Conservation (phyloP, 257 asterid species). For the Voacanga thouarsii region DNA sequence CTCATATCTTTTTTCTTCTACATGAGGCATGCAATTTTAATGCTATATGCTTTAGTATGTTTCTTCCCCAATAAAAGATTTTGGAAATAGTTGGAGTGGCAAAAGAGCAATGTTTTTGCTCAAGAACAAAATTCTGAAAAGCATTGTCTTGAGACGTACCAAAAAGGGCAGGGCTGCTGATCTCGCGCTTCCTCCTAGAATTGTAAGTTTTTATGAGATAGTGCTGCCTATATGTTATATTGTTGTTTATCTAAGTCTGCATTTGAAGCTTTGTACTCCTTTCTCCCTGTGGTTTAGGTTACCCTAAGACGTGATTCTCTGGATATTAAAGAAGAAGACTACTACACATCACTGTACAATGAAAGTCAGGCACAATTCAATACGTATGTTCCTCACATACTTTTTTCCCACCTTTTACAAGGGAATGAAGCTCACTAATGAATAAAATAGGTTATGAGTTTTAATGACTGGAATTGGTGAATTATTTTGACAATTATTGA, state of each 20-base stretch:
- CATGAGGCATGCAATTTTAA: background rate
- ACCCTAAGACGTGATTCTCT: slow-evolving; percentile 69
- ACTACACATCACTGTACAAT: slow-evolving; percentile 74
- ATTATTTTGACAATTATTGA: background rate
- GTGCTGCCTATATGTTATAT: slow-evolving; percentile 1
- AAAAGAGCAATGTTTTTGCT: slow-evolving; percentile 81
- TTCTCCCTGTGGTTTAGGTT: slow-evolving; percentile 44
- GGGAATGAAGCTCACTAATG: background rate
- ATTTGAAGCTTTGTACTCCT: slow-evolving; percentile 6
- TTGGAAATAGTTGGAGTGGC: slow-evolving; percentile 47
- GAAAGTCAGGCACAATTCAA: slow-evolving; percentile 91
- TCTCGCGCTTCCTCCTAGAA: slow-evolving; percentile 91
- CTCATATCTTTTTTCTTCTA: slow-evolving; percentile 1
- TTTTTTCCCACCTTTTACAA: slow-evolving; percentile 11
- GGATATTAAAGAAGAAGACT: slow-evolving; percentile 88
- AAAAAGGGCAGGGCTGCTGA: slow-evolving; percentile 98
- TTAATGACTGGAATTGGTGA: background rate
- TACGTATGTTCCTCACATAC: slow-evolving; percentile 50
- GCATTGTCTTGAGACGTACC: slow-evolving; percentile 81
- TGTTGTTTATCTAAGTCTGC: slow-evolving; percentile 10
- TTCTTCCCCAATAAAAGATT: slow-evolving; percentile 70
- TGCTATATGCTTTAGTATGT: slow-evolving; percentile 48
- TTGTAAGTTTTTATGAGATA: slow-evolving; percentile 41
- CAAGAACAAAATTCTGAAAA: slow-evolving; percentile 73
- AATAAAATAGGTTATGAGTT: background rate